Evolutionary conservation across 2,329 filamentous ascomycete species (phyloP).

Genomic region (Coniochaeta sp.): DNA sequence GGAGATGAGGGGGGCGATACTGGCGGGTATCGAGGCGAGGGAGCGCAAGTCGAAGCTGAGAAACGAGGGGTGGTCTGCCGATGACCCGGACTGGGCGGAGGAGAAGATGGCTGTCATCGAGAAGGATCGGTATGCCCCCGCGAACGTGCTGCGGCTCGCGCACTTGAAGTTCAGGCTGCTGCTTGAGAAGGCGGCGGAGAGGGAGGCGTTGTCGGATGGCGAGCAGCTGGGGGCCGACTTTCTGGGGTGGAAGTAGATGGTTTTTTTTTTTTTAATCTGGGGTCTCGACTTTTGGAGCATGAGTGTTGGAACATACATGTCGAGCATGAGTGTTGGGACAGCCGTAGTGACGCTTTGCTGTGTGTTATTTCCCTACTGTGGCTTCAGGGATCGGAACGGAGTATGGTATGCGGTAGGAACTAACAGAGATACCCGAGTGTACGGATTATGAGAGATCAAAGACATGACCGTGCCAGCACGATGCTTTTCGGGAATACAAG

Average conservation of each 20-base stretch:
- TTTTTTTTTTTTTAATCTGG: too few species aligned
- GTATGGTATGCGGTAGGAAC: not conserved
- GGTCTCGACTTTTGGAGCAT: too few species aligned
- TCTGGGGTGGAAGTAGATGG: not conserved
- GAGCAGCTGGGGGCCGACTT: not conserved
- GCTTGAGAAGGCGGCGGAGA: not conserved
- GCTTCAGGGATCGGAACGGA: not conserved
- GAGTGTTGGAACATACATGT: too few species aligned
- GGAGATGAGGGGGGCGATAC: constrained; percentile 30
- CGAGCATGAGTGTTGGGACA: not conserved
- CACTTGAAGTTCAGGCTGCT: not conserved
- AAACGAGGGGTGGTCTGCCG: constrained; percentile 14
- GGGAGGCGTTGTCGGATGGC: not conserved
- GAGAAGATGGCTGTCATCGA: not conserved
- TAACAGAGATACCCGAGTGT: not conserved
- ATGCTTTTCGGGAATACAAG: not conserved
- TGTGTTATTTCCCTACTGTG: too few species aligned
- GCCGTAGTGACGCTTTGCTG: not conserved
- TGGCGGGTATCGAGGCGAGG: constrained; percentile 40
- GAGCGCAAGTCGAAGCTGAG: constrained; percentile 37
- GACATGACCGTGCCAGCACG: not conserved
- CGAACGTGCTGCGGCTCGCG: not conserved
- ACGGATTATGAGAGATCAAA: not conserved
- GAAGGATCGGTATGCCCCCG: not conserved
- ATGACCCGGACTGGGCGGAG: constrained; percentile 2